phyloP scores from a whole-genome alignment of 176 grass and related monocot species.

The Typha latifolia region DNA sequence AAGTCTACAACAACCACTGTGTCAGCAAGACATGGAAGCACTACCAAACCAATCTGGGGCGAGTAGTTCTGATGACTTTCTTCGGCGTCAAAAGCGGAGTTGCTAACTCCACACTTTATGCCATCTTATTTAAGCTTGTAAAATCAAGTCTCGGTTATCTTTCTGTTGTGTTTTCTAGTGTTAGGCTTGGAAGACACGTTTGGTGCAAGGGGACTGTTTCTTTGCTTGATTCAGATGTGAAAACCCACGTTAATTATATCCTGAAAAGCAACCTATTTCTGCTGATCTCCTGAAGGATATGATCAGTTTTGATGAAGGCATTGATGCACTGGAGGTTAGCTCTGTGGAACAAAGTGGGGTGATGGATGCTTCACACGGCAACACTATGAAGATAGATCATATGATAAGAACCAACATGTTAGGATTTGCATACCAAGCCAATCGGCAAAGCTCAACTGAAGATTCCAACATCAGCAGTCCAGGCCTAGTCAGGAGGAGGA shows the following conservation, averaged over 20 bases:
- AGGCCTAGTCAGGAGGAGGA: conserved; percentile 25
- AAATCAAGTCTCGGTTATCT: conserved; percentile 26
- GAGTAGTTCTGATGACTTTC: conserved; percentile 31
- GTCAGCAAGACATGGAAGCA: conserved; percentile 35
- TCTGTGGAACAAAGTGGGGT: conserved; percentile 1
- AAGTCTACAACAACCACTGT: conserved; percentile 45
- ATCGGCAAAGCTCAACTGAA: not conserved
- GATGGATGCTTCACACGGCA: not conserved
- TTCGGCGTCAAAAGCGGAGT: conserved; percentile 43
- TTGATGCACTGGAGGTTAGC: not conserved
- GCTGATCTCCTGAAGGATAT: conserved; percentile 20
- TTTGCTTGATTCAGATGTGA: conserved; percentile 11
- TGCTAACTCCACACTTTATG: conserved; percentile 23
- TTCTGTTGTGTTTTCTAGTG: conserved; percentile 20
- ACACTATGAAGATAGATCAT: conserved; percentile 25
- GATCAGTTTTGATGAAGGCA: conserved; percentile 23
- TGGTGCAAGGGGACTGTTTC: conserved; percentile 4
- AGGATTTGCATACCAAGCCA: conserved; percentile 15
- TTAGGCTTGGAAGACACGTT: conserved; percentile 16
- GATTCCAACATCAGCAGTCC: not conserved
- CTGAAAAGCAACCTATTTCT: conserved; percentile 5
- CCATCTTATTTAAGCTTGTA: conserved; percentile 26
- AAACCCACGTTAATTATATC: not conserved
- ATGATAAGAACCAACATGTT: conserved; percentile 32
- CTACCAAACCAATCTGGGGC: conserved; percentile 34